Evolutionary conservation across 2,329 filamentous ascomycete genomes (phyloP).

Genomic region (Blastomyces percursus): DNA sequence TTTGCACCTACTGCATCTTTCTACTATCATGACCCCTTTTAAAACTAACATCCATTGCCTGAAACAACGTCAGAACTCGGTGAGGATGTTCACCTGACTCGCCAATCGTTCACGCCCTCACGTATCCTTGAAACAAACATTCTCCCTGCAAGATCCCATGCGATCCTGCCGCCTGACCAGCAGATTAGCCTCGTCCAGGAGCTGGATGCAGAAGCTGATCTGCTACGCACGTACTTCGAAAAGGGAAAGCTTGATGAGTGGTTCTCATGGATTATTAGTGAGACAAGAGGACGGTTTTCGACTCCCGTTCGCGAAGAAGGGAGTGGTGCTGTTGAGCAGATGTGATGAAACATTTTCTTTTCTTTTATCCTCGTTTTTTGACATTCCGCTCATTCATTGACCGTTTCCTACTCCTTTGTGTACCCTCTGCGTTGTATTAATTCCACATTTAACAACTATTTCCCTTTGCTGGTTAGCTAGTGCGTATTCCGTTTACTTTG

Average conservation of each 20-base stretch:
- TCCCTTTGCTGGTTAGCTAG: not conserved
- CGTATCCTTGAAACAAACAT: conserved; percentile 4
- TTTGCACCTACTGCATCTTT: not conserved
- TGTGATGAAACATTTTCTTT: not conserved
- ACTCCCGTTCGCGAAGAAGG: not conserved
- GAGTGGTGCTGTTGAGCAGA: not conserved
- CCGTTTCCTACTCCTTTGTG: not conserved
- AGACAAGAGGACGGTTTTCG: conserved; percentile 2
- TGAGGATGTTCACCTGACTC: conserved; percentile 8
- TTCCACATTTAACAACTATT: not conserved
- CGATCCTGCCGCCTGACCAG: conserved; percentile 37
- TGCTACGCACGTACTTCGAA: conserved; percentile 54
- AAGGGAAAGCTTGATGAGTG: conserved; percentile 61
- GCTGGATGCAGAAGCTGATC: conserved; percentile 60
- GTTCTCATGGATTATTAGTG: conserved; percentile 38
- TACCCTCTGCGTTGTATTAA: not conserved
- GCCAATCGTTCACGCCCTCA: not conserved
- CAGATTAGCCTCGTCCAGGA: conserved; percentile 58
- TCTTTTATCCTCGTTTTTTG: not conserved
- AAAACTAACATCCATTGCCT: conserved; percentile 8
- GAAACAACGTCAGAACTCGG: conserved; percentile 13
- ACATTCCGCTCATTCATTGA: not conserved
- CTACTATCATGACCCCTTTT: not conserved
- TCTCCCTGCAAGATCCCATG: conserved; percentile 23
- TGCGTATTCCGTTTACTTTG: not conserved